phyloP scores from a whole-genome alignment of 441 rosid genomes.

The Adansonia rubrostipa region DNA sequence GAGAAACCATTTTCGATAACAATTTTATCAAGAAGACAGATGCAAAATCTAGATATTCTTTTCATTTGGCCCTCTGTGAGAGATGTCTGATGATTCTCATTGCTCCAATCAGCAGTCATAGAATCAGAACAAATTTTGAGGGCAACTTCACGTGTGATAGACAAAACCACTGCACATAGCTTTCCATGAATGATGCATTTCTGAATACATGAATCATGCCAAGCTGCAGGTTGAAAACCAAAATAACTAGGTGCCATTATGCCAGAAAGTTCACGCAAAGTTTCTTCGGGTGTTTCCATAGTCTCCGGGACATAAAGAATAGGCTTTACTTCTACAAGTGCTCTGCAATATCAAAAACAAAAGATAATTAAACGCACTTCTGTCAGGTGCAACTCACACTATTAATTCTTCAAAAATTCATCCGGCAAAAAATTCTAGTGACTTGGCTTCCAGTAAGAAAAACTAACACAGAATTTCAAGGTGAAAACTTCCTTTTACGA shows the following conservation, averaged over 20 bases:
- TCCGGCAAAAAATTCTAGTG: background rate
- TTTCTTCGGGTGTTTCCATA: slow-evolving; percentile 38
- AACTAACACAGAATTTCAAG: slow-evolving; percentile 1
- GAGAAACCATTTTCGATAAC: slow-evolving; percentile 57
- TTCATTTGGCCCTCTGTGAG: slow-evolving; percentile 48
- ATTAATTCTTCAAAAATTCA: background rate
- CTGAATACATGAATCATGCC: slow-evolving; percentile 83
- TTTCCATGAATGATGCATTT: slow-evolving; percentile 67
- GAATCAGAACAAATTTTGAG: slow-evolving; percentile 49
- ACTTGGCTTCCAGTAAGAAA: background rate
- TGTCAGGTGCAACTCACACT: background rate
- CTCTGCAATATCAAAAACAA: slow-evolving; percentile 51
- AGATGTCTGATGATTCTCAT: slow-evolving; percentile 31
- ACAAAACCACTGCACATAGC: slow-evolving; percentile 64
- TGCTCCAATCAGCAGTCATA: slow-evolving; percentile 26
- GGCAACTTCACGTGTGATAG: slow-evolving; percentile 51
- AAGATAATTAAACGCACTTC: background rate
- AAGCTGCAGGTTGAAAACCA: slow-evolving; percentile 67
- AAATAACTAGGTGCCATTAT: slow-evolving; percentile 36
- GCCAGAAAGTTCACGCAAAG: slow-evolving; percentile 33
- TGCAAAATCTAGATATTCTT: slow-evolving; percentile 66
- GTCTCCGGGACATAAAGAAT: slow-evolving; percentile 61
- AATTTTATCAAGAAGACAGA: slow-evolving; percentile 70
- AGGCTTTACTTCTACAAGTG: slow-evolving; percentile 92
- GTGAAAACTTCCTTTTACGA: background rate